Conservation (phyloP, 140 eudicot species). For the Stevia rebaudiana region DNA sequence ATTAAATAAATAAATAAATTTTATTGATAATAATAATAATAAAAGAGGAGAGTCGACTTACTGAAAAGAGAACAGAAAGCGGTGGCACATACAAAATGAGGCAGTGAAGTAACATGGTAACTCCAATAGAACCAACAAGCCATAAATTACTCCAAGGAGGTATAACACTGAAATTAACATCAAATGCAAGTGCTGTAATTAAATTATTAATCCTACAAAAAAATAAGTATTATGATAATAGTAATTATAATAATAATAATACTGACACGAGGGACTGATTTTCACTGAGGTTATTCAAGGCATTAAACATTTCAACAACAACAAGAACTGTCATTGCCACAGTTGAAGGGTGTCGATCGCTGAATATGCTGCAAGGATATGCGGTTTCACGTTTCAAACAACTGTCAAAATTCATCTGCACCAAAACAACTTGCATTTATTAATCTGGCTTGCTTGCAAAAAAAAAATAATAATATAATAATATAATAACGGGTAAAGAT, state of each 20-base stretch:
- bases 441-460: background rate
- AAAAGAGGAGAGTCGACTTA: conserved; percentile 34
- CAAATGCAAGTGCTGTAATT: background rate
- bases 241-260: background rate
- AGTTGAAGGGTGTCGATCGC: conserved; percentile 95
- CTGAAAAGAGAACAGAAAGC: conserved; percentile 80
- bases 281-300: conserved; percentile 94
- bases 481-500: background rate
- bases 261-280: conserved; percentile 92
- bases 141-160: conserved; percentile 97
- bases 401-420: conserved; percentile 89
- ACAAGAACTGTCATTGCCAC: conserved; percentile 97
- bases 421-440: conserved; percentile 3
- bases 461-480: background rate
- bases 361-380: conserved; percentile 80
- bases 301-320: conserved; percentile 99
- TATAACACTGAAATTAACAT: conserved; percentile 53
- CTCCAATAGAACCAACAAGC: conserved; percentile 86
- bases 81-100: conserved; percentile 89
- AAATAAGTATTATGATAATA: background rate
- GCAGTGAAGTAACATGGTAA: conserved; percentile 87
- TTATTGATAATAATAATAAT: background rate
- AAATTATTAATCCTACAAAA: background rate
- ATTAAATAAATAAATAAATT: background rate
- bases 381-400: conserved; percentile 75